Evolutionary conservation across 208 protist genomes (phyloP).

Genomic region (Blastocrithidia nonstop): DNA sequence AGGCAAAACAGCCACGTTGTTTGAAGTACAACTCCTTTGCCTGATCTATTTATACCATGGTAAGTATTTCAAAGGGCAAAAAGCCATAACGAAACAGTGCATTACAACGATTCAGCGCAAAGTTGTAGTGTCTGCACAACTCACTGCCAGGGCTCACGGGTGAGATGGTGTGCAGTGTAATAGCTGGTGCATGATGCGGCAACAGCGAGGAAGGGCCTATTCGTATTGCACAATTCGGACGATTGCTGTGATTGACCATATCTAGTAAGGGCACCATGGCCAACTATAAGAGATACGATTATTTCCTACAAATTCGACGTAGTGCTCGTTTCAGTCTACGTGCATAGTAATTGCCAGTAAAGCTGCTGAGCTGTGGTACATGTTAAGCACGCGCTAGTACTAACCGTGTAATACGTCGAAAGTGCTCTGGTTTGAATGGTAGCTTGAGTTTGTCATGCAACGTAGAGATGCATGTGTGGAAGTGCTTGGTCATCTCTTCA

Average conservation of each 20-base stretch:
- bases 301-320: constrained; percentile 14
- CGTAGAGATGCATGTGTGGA: constrained; percentile 34
- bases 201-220: constrained; percentile 36
- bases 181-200: constrained; percentile 30
- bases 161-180: constrained; percentile 61
- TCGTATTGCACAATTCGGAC: constrained; percentile 56
- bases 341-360: constrained; percentile 15
- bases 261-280: constrained; percentile 67
- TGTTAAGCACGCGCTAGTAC: constrained; percentile 70
- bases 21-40: constrained; percentile 56
- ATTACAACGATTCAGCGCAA: constrained; percentile 54
- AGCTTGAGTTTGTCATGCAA: constrained; percentile 37
- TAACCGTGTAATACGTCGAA: constrained; percentile 68
- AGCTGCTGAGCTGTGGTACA: constrained; percentile 51
- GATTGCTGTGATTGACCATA: constrained; percentile 81
- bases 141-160: constrained; percentile 60
- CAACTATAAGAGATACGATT: constrained; percentile 34
- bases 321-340: constrained; percentile 20
- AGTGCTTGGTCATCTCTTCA: constrained; percentile 69
- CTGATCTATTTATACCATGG: constrained; percentile 73
- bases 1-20: constrained; percentile 31
- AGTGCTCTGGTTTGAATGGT: constrained; percentile 61
- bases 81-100: constrained; percentile 85
- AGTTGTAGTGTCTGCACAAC: constrained; percentile 87
- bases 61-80: constrained; percentile 81